Conservation (phyloP, 2,329 filamentous ascomycete genomes). For the Ceratocystis eucalypticola region DNA sequence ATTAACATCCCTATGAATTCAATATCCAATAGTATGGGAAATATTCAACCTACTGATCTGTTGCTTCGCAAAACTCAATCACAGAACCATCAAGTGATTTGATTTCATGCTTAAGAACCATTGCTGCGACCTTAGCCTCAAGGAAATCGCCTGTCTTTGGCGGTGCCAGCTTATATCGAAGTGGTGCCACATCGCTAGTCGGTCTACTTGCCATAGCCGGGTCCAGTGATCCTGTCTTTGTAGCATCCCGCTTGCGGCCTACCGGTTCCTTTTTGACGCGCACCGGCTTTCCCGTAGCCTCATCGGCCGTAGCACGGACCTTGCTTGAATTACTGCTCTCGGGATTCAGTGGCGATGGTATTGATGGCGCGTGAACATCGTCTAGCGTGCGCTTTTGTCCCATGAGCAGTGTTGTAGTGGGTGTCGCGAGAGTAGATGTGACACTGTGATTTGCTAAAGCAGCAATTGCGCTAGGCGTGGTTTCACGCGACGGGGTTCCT, state of each 20-base stretch:
- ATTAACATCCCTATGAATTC: neutral
- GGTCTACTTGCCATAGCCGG: constrained; percentile 34
- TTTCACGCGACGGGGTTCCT: constrained; percentile 15
- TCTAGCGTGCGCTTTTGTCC: constrained; percentile 54
- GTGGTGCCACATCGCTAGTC: constrained; percentile 35
- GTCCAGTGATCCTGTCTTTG: constrained; percentile 39
- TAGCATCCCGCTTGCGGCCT: constrained; percentile 50
- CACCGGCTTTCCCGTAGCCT: constrained; percentile 34
- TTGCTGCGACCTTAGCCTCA: constrained; percentile 41
- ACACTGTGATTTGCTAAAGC: neutral
- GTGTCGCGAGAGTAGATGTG: neutral
- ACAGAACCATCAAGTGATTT: constrained; percentile 35
- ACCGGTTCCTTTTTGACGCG: constrained; percentile 52
- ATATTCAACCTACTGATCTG: constrained; percentile 42
- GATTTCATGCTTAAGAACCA: constrained; percentile 43
- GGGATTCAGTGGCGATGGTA: constrained; percentile 63
- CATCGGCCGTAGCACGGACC: constrained; percentile 33
- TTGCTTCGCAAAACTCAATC: constrained; percentile 48
- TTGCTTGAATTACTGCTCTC: constrained; percentile 29
- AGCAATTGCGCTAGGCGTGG: constrained; percentile 1
- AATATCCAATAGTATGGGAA: no score
- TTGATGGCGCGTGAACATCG: constrained; percentile 54
- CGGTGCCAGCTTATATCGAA: constrained; percentile 51
- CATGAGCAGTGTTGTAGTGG: constrained; percentile 35
- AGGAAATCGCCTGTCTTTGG: constrained; percentile 51